Percentiles rank a stretch among this genome's conserved stretches.
These are phyloP conservation scores for Podaxis sp. DNA, from an alignment of 768 basidiomycete species.

Conservation along the genomic window DNA sequence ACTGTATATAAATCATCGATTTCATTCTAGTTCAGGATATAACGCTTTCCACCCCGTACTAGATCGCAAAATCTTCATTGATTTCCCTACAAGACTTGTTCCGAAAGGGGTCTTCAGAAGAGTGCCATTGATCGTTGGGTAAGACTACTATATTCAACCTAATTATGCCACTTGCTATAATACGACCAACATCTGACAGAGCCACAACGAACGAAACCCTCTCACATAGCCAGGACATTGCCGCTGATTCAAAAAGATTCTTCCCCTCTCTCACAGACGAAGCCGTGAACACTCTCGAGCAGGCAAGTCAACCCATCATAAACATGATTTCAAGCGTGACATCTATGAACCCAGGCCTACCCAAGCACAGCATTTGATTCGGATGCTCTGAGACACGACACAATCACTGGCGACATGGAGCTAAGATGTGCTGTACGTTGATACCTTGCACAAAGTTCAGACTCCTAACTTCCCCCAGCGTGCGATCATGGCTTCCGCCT, in stretches of 20 bases:
- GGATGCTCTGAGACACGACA: conserved; percentile 39
- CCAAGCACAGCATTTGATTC: conserved; percentile 44
- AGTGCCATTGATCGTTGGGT: conserved; percentile 65
- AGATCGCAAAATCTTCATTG: conserved; percentile 51
- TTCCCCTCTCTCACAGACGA: conserved; percentile 45
- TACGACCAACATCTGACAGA: conserved; percentile 23
- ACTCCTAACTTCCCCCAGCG: conserved; percentile 28
- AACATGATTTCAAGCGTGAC: neutral
- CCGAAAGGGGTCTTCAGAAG: conserved; percentile 42
- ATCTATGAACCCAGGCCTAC: conserved; percentile 33
- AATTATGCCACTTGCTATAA: neutral
- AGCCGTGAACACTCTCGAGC: conserved; percentile 38
- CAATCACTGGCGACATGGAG: conserved; percentile 48
- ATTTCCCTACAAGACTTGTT: conserved; percentile 49
- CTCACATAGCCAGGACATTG: conserved; percentile 38
- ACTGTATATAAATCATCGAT: neutral
- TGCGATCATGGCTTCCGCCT: conserved; percentile 45
- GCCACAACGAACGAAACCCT: conserved; percentile 63
- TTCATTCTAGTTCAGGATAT: conserved; percentile 37
- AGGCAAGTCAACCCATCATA: conserved; percentile 21
- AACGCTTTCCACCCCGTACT: conserved; percentile 52
- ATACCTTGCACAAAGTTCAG: neutral
- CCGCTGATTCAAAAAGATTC: conserved; percentile 35
- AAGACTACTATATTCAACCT: conserved; percentile 12
- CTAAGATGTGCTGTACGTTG: conserved; percentile 54